Evolutionary conservation across 257 asterid species (phyloP).

Genomic region (Ajuga chamaepitys): DNA sequence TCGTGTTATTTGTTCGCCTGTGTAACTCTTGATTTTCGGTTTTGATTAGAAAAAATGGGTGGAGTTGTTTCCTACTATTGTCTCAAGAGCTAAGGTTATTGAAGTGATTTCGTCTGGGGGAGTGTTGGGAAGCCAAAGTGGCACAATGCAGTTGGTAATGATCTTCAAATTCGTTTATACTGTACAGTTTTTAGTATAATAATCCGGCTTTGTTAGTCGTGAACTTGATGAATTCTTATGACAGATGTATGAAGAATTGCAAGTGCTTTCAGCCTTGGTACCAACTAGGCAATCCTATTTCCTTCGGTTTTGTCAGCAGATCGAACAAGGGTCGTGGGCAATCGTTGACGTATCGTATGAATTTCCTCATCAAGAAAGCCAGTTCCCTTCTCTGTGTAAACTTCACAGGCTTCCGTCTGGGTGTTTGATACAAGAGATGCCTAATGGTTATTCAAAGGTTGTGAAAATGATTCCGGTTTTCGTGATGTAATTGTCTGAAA

Average conservation of each 20-base stretch:
- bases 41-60: conserved; percentile 61
- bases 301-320: conserved; percentile 77
- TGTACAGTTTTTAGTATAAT: not conserved
- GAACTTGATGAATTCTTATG: not conserved
- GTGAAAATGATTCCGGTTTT: not conserved
- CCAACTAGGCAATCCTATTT: conserved; percentile 63
- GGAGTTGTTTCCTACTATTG: conserved; percentile 80
- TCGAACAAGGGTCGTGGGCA: conserved; percentile 85
- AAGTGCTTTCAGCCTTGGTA: conserved; percentile 84
- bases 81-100: conserved; percentile 67
- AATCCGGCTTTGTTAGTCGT: not conserved
- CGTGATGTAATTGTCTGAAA: not conserved
- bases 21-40: not conserved
- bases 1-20: not conserved
- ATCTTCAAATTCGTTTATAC: no score
- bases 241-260: conserved; percentile 91
- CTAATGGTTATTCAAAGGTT: conserved; percentile 95
- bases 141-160: conserved; percentile 67
- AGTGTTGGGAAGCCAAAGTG: conserved; percentile 57
- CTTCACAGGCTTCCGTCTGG: conserved; percentile 86
- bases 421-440: conserved; percentile 92
- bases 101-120: conserved; percentile 77
- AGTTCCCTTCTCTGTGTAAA: conserved; percentile 44
- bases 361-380: conserved; percentile 56
- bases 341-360: conserved; percentile 82